A percentile compares a stretch with the other conserved stretches of the same genome.
Evolutionary conservation across 768 basidiomycete genomes (phyloP).

Genomic region (Agrocybe pediades): DNA sequence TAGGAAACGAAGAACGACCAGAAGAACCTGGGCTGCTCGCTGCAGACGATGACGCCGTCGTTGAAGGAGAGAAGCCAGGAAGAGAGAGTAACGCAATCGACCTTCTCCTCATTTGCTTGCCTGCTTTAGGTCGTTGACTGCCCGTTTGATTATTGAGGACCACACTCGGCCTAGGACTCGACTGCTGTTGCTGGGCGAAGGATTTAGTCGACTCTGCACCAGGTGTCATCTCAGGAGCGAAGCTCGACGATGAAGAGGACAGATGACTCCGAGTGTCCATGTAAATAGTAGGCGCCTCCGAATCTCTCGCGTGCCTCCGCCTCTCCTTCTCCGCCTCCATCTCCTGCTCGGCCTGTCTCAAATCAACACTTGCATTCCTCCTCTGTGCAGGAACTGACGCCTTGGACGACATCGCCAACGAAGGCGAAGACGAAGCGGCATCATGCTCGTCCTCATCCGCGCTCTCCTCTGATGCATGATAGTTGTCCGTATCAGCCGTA

Average conservation of each 20-base stretch:
- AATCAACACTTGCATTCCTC: not conserved
- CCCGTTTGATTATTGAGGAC: not conserved
- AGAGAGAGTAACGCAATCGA: constrained; percentile 44
- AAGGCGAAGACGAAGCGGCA: not conserved
- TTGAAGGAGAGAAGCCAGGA: constrained; percentile 29
- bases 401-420: constrained; percentile 12
- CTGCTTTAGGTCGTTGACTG: too few species aligned
- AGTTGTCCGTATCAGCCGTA: constrained; percentile 22
- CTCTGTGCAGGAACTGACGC: not conserved
- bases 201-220: constrained; percentile 14
- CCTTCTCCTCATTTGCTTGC: constrained; percentile 30
- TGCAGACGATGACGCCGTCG: constrained; percentile 13
- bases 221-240: not conserved
- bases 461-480: constrained; percentile 38
- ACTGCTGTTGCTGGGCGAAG: constrained; percentile 21
- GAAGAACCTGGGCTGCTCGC: constrained; percentile 16
- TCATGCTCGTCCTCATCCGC: not conserved
- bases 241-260: constrained; percentile 18
- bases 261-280: constrained; percentile 33
- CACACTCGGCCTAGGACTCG: constrained; percentile 11
- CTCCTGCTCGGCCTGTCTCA: constrained; percentile 8
- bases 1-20: not conserved
- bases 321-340: not conserved
- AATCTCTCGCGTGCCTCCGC: constrained; percentile 12
- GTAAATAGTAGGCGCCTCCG: constrained; percentile 38